A percentile compares a stretch with the other conserved stretches of the same genome.
phyloP scores from a whole-genome alignment of 2,329 filamentous ascomycete species.

The Penicillium sp. region DNA sequence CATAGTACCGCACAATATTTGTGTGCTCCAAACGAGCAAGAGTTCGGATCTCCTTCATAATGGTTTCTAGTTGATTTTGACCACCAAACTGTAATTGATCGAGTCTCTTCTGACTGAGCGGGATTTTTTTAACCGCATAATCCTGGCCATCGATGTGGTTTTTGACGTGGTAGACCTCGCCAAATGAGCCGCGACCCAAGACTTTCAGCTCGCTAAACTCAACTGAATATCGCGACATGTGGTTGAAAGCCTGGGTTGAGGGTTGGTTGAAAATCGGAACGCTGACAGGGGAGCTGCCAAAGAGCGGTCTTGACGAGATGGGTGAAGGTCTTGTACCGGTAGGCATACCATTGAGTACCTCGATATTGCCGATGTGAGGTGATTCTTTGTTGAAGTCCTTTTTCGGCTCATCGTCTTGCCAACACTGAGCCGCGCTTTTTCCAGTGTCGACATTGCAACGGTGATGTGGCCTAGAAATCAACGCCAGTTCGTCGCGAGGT shows the following conservation, averaged over 20 bases:
- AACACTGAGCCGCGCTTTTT: slow-evolving; percentile 13
- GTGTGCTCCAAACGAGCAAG: slow-evolving; percentile 58
- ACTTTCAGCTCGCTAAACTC: slow-evolving; percentile 51
- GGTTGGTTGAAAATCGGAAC: slow-evolving; percentile 28
- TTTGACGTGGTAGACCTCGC: slow-evolving; percentile 56
- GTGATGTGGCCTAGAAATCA: slow-evolving; percentile 17
- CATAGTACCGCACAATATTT: slow-evolving; percentile 62
- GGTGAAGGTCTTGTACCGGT: slow-evolving; percentile 22
- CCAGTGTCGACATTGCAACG: slow-evolving; percentile 12
- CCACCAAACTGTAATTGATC: slow-evolving; percentile 49
- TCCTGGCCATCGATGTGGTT: slow-evolving; percentile 57
- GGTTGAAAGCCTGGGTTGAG: slow-evolving; percentile 19
- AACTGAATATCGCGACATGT: slow-evolving; percentile 43
- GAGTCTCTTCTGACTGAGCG: slow-evolving; percentile 49
- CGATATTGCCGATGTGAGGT: slow-evolving; percentile 13
- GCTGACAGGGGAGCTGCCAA: slow-evolving; percentile 30
- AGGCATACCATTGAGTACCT: slow-evolving; percentile 21
- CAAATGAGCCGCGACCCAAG: slow-evolving; percentile 61
- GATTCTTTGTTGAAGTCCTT: slow-evolving; percentile 16
- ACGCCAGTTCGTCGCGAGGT: slow-evolving; percentile 17
- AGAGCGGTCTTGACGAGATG: slow-evolving; percentile 20
- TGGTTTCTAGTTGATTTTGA: slow-evolving; percentile 49
- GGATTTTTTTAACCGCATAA: slow-evolving; percentile 63
- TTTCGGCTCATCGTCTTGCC: slow-evolving; percentile 8
- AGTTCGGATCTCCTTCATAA: slow-evolving; percentile 57